These are phyloP conservation scores for Metschnikowia lochheadii DNA, from an alignment of 805 yeast species.

Conservation along the genomic window DNA sequence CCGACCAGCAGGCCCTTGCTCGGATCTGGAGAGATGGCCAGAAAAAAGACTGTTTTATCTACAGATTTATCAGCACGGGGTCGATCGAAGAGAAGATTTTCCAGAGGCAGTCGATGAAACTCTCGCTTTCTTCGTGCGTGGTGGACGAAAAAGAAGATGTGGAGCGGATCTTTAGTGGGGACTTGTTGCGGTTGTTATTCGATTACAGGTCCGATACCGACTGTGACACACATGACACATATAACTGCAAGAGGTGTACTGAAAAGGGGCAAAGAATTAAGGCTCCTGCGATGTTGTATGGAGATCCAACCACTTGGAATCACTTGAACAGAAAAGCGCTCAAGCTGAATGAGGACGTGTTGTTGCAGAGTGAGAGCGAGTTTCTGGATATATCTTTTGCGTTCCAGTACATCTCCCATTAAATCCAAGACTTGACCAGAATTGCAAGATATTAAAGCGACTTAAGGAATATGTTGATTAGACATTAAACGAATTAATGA, in stretches of 20 bases:
- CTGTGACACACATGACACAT: slow-evolving; percentile 93
- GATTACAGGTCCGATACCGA: slow-evolving; percentile 59
- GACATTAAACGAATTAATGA: too few relatives aligned
- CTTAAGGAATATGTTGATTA: too few relatives aligned
- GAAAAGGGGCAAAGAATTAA: slow-evolving; percentile 50
- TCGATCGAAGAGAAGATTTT: slow-evolving; percentile 94
- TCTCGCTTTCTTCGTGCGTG: slow-evolving; percentile 89
- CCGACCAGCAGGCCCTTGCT: slow-evolving; percentile 96
- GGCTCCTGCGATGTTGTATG: slow-evolving; percentile 88
- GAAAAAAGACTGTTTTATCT: slow-evolving; percentile 92
- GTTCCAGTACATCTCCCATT: slow-evolving; percentile 90
- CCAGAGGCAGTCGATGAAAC: slow-evolving; percentile 92
- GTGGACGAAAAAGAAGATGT: slow-evolving; percentile 96
- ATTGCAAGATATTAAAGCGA: too few relatives aligned
- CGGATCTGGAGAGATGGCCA: slow-evolving; percentile 99
- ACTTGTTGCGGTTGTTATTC: slow-evolving; percentile 71
- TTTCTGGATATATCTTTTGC: slow-evolving; percentile 75
- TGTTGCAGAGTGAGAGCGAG: slow-evolving; percentile 69
- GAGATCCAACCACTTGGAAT: slow-evolving; percentile 98
- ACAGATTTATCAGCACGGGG: slow-evolving; percentile 90
- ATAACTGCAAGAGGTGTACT: slow-evolving; percentile 78
- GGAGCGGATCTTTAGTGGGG: slow-evolving; percentile 84
- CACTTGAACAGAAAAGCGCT: slow-evolving; percentile 69
- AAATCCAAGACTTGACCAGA: neutral
- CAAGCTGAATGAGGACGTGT: slow-evolving; percentile 64